Conservation (phyloP, 179 eudicot species). For the Nepenthes alata region DNA sequence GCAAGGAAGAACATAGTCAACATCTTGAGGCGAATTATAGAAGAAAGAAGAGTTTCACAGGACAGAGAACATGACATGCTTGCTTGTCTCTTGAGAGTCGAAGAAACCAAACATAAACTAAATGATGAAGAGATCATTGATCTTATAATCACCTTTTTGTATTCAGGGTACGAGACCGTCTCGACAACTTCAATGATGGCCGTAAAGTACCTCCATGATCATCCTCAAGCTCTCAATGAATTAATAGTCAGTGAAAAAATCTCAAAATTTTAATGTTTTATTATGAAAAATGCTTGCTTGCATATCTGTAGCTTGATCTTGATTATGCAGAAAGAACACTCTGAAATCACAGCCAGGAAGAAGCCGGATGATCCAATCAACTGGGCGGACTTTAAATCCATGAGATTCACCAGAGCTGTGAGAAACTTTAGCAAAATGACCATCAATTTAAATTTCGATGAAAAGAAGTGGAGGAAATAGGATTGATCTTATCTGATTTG, state of each 20-base stretch:
- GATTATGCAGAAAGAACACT: constrained; percentile 59
- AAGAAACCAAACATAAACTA: constrained; percentile 39
- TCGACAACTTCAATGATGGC: constrained; percentile 99
- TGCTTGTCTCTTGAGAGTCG: constrained; percentile 42
- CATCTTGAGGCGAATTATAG: constrained; percentile 44
- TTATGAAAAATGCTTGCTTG: too few species aligned
- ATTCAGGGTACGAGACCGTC: constrained; percentile 96
- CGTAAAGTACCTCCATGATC: constrained; percentile 94
- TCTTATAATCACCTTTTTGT: constrained; percentile 79
- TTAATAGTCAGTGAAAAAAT: constrained; percentile 46
- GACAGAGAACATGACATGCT: constrained; percentile 55
- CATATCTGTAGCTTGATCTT: too few species aligned
- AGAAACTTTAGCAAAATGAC: constrained; percentile 17
- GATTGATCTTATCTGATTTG: too few species aligned
- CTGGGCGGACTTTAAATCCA: constrained; percentile 74
- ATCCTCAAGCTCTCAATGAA: constrained; percentile 74
- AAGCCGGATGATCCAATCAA: constrained; percentile 64
- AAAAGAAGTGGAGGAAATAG: too few species aligned
- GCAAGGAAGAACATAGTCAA: constrained; percentile 63
- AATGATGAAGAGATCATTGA: constrained; percentile 89
- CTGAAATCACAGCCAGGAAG: constrained; percentile 65
- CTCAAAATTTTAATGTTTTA: not conserved
- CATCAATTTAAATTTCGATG: too few species aligned
- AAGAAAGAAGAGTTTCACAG: constrained; percentile 47
- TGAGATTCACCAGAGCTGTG: constrained; percentile 89